A percentile compares a stretch with the other conserved stretches of the same genome.
These are phyloP conservation scores for Westerdykella aurantiaca DNA, from an alignment of 2,329 filamentous ascomycete species.

Conservation along the genomic window DNA sequence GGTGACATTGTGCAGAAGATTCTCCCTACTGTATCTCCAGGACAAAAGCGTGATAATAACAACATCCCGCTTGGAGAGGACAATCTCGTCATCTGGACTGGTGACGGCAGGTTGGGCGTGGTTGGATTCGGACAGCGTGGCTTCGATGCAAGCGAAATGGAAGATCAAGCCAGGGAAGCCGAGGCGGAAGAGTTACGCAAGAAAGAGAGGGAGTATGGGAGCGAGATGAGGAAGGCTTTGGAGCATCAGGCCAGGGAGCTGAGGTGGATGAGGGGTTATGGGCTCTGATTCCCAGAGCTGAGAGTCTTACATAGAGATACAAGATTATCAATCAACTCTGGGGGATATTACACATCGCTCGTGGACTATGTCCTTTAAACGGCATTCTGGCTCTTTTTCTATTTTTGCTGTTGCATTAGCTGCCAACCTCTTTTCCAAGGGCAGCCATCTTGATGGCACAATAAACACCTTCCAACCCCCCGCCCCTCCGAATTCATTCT, in stretches of 20 bases:
- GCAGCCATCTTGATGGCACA: no score
- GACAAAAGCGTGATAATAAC: neutral
- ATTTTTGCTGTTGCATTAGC: no score
- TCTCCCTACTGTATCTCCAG: conserved; percentile 50
- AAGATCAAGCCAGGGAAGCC: conserved; percentile 32
- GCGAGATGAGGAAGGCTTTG: conserved; percentile 67
- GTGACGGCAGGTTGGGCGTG: conserved; percentile 69
- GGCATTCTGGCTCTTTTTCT: neutral
- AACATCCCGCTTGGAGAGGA: conserved; percentile 41
- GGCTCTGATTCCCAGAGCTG: conserved; percentile 18
- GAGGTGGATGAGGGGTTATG: conserved; percentile 64
- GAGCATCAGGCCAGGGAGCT: conserved; percentile 74
- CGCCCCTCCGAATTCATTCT: no score
- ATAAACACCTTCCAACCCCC: no score
- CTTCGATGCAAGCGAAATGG: conserved; percentile 27
- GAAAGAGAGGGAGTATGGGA: conserved; percentile 58
- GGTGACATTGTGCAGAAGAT: conserved; percentile 79
- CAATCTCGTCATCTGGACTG: conserved; percentile 81
- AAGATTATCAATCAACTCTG: no score
- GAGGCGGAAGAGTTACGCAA: conserved; percentile 49
- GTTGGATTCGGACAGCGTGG: conserved; percentile 45
- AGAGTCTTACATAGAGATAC: no score
- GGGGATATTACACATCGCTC: no score
- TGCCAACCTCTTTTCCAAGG: no score
- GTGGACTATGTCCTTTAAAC: no score